Evolutionary conservation across 2,329 filamentous ascomycete species (phyloP), one percentile per base, ranked within the genome.

Genomic region (Talaromyces sp.): DNA sequence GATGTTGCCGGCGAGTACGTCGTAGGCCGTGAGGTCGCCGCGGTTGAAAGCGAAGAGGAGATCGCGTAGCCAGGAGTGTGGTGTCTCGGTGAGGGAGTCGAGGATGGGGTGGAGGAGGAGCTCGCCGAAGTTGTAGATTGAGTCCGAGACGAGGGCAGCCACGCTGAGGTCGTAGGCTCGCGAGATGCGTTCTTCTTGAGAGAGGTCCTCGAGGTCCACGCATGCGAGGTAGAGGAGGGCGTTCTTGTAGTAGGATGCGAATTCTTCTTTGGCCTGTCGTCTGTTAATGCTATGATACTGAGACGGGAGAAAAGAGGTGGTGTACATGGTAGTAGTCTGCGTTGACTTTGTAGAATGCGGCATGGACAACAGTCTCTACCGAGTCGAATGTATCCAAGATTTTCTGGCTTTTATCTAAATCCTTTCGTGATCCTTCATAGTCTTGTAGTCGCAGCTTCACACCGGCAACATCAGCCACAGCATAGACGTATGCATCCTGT

Each of bases 81-180:
- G 86, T 27, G 90, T 89, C 72, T 89, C 87, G 73, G 84, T 84
- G 61, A 99, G 87, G 22, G 90, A 89, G 75, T 97, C 91, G 68
- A 99, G 89, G 74, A 99, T 96, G 3, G 95, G 95, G 78, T 99
- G 95, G 70, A 99, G 87, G 37, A 99, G 87, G n/a, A 99, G 89
- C 83, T 99, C 95, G 78, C 95, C 95, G 73, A 99, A 99, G 84
- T 99, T 99, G 87, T 99, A 98, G 82, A 98, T 99, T 73, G 88
- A 92, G 74, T 94, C 91, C 60, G 93, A 97, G 45, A 97, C 91
- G 9, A 99, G 86, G 10, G 95, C 95, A 33, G 95, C 93, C 62
- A 98, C 89, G 74, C 91, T 91, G 68, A 99, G 89, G 77, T 97
- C 93, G 81, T 97, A 96, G 52, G 95, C 95, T 72, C 94, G 89